A percentile compares a stretch with the other conserved stretches of the same genome.
Conservation (phyloP, 805 yeast species). For the Metschnikowia arizonensis region DNA sequence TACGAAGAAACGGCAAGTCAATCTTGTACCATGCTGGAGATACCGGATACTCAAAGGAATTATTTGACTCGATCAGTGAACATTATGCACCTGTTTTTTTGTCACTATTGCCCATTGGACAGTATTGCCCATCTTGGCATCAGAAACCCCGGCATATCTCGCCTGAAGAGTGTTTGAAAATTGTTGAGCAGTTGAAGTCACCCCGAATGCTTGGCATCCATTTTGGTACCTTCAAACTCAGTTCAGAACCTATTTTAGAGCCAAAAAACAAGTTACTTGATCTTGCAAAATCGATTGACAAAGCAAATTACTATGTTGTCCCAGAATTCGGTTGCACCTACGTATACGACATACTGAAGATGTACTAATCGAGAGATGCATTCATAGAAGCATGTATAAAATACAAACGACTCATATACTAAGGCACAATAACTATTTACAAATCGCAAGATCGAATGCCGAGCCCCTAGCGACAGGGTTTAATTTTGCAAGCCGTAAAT, state of each 20-base stretch:
- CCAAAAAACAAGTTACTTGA: slow-evolving; percentile 61
- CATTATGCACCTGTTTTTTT: slow-evolving; percentile 55
- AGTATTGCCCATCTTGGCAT: slow-evolving; percentile 94
- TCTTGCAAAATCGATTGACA: slow-evolving; percentile 39
- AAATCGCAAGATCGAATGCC: background rate
- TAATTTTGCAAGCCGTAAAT: slow-evolving; percentile 17
- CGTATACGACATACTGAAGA: slow-evolving; percentile 38
- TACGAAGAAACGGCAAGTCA: slow-evolving; percentile 64
- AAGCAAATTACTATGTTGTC: slow-evolving; percentile 43
- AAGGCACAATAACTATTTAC: slow-evolving; percentile 2
- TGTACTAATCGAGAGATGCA: background rate
- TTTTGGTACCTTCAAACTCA: slow-evolving; percentile 92
- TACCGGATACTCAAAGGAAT: slow-evolving; percentile 78
- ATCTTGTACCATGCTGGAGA: slow-evolving; percentile 91
- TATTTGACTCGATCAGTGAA: slow-evolving; percentile 63
- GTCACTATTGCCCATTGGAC: slow-evolving; percentile 88
- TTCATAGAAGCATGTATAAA: background rate
- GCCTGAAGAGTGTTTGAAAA: slow-evolving; percentile 71
- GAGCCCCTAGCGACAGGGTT: background rate
- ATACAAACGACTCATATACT: background rate
- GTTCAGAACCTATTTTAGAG: slow-evolving; percentile 84
- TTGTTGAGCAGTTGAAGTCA: slow-evolving; percentile 60
- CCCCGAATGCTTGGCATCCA: slow-evolving; percentile 78
- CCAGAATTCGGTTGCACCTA: slow-evolving; percentile 78
- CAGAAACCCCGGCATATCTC: slow-evolving; percentile 83